These are phyloP conservation scores for Neofusicoccum ribis DNA, from an alignment of 2,329 filamentous ascomycete genomes.

Conservation along the genomic window DNA sequence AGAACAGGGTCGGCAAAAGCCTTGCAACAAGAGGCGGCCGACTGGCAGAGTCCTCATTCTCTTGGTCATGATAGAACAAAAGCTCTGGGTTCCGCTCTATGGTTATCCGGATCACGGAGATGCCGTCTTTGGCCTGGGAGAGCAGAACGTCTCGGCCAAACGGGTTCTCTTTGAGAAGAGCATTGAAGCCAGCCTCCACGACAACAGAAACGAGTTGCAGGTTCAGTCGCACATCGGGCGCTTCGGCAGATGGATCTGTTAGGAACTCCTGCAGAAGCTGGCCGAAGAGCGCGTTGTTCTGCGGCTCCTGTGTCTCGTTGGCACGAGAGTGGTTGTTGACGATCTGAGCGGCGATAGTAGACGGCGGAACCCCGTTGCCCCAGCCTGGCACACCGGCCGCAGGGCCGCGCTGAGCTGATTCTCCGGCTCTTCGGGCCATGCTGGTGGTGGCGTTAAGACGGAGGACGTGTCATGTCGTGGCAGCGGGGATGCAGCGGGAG, in stretches of 20 bases:
- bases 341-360: constrained; percentile 83
- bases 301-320: constrained; percentile 60
- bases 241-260: constrained; percentile 48
- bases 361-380: constrained; percentile 52
- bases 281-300: constrained; percentile 73
- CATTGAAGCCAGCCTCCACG: constrained; percentile 74
- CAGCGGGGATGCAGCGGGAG: background rate
- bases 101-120: constrained; percentile 74
- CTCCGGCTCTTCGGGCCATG: constrained; percentile 45
- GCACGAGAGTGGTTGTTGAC: constrained; percentile 75
- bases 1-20: constrained; percentile 55
- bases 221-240: constrained; percentile 73
- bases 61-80: constrained; percentile 43
- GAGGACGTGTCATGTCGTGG: background rate
- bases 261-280: constrained; percentile 68
- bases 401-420: constrained; percentile 32
- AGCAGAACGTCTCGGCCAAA: constrained; percentile 62
- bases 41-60: constrained; percentile 32
- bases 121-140: constrained; percentile 66
- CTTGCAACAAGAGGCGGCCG: constrained; percentile 54
- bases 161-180: constrained; percentile 66
- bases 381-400: background rate
- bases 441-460: background rate
- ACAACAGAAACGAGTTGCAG: constrained; percentile 85
- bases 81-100: constrained; percentile 73